A percentile compares a stretch with the other conserved stretches of the same genome.
Conservation (phyloP, 129 eudicot genomes). For the Daucus carota region DH1_v3.0 NC_030386.2:26459501-26460000, state of each 20-base stretch:
- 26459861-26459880: too few relatives aligned
- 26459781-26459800: neutral
- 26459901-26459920: too few relatives aligned
- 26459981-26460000: too few relatives aligned
- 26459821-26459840: neutral
- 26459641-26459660: neutral
- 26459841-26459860: neutral
- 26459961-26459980: too few relatives aligned
- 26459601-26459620: neutral
- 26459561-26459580: too few relatives aligned
- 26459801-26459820: neutral
- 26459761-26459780: slow-evolving; percentile 16
- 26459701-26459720: slow-evolving; percentile 54
- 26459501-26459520: neutral
- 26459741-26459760: slow-evolving; percentile 29
- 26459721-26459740: neutral
- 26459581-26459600: neutral
- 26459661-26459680: slow-evolving; percentile 28
- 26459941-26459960: too few relatives aligned
- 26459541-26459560: neutral
- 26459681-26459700: slow-evolving; percentile 93
- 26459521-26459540: neutral
- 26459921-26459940: too few relatives aligned
- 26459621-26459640: neutral
- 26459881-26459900: neutral